Percentiles rank a stretch among this genome's conserved stretches.
Conservation (phyloP, 148 eudicot species). For the Fallopia convolvulus region DNA sequence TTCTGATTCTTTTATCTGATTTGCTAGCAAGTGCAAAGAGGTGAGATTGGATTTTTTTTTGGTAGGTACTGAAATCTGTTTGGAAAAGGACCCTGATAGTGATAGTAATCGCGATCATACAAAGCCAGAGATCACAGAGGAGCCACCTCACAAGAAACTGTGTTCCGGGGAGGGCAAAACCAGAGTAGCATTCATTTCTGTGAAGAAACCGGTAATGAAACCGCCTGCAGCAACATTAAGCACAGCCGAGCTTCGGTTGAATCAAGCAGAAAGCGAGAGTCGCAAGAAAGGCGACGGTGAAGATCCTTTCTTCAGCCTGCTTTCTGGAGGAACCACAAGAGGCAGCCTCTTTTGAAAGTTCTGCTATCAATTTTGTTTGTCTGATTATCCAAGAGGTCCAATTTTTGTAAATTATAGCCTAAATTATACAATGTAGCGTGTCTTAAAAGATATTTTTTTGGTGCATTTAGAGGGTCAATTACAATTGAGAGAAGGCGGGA, state of each 20-base stretch:
- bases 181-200: constrained; percentile 62
- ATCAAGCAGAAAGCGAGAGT: constrained; percentile 17
- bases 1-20: background rate
- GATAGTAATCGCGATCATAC: constrained; percentile 10
- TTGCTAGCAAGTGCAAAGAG: background rate
- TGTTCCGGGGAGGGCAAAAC: constrained; percentile 9
- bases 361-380: background rate
- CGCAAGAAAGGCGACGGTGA: constrained; percentile 16
- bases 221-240: constrained; percentile 19
- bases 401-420: too few species aligned
- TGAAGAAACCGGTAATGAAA: constrained; percentile 31
- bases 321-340: constrained; percentile 29
- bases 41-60: background rate
- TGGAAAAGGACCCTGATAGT: background rate
- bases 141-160: constrained; percentile 19
- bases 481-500: too few species aligned
- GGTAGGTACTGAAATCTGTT: constrained; percentile 32
- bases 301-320: constrained; percentile 42
- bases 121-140: constrained; percentile 9
- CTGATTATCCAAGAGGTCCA: background rate
- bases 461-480: too few species aligned
- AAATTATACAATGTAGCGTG: too few species aligned
- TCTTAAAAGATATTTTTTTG: too few species aligned
- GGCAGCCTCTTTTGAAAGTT: constrained; percentile 29
- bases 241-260: constrained; percentile 5